Evolutionary conservation across 2,329 filamentous ascomycete genomes (phyloP).

Genomic region (Talaromyces sp.): DNA sequence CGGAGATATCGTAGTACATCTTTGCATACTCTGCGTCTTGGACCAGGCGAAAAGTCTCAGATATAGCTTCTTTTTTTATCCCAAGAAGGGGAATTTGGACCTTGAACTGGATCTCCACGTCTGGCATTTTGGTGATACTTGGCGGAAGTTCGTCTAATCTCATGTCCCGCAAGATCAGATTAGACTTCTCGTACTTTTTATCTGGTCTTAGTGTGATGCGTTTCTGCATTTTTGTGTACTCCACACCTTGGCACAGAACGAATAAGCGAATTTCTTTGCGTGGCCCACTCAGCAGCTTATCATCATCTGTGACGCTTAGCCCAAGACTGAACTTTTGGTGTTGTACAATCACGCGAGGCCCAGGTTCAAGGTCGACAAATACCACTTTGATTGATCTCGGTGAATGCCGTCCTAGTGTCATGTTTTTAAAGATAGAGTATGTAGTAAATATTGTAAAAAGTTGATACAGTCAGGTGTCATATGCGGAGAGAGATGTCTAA

Average conservation of each 20-base stretch:
- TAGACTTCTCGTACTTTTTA: not conserved
- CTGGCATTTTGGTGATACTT: not conserved
- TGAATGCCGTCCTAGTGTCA: not conserved
- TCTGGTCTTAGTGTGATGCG: not conserved
- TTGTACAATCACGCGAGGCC: not conserved
- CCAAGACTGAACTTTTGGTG: not conserved
- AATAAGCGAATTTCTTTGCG: not conserved
- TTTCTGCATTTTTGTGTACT: not conserved
- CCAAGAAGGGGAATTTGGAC: not conserved
- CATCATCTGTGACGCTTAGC: not conserved
- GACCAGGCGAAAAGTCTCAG: not conserved
- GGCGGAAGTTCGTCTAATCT: not conserved
- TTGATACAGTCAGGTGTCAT: not conserved
- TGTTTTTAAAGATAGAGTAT: not conserved
- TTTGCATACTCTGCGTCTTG: not conserved
- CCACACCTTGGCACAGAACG: not conserved
- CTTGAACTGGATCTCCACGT: not conserved
- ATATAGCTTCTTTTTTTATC: not conserved
- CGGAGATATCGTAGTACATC: not conserved
- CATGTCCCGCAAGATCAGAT: not conserved
- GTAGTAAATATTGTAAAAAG: not conserved
- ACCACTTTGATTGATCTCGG: not conserved
- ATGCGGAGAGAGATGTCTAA: not conserved
- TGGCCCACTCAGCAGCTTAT: not conserved
- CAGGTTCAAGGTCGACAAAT: not conserved